Evolutionary conservation across 2,329 filamentous ascomycete genomes (phyloP), one percentile per base, ranked within the genome.

Genomic region (Leptographium procerum): DNA sequence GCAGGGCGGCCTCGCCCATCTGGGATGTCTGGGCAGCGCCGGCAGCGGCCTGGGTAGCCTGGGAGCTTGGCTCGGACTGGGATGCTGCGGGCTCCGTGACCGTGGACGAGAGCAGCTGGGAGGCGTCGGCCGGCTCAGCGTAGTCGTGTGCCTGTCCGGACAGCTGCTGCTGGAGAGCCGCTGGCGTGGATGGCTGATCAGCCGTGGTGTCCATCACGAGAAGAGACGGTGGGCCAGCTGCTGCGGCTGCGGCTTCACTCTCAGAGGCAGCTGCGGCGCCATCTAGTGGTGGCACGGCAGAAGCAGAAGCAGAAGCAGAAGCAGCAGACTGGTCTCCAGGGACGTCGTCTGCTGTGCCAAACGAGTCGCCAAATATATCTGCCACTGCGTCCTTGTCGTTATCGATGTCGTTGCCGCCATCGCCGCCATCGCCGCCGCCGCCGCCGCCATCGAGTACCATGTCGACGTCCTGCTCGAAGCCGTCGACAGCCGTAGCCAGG

Each of bases 401-500:
- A n/a, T n/a, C n/a, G n/a, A 29, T 26, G 19, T n/a, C 26, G 40
- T n/a, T 19, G 40, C 14, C 40, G 40, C 14, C 40, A 16, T 7
- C 40, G 14, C 11, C 6, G 2, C 40, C 40, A 19, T 5, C 47
- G 22, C 13, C 24, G 47, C 26, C 22, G 13, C 26, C 63, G 33
- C 68, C 69, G 33, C 71, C 68, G 10, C 71, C 68, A n/a, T 73
- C 74, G 58, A 76, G 70, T 43, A 73, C 71, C 68, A 76, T 71
- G 52, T 55, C 52, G 3, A 71, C 69, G 19, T 64, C 61, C 19
- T 61, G 58, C 5, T 60, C 40, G 29, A 64, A 61, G 7, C 57
- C 51, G 10, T 31, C 84, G 71, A 96, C 86, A 1, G 86, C 86
- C 58, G 57, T 43, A 19, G 53, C 59, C 8, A 64, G 53, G 31